Conservation (phyloP, 768 basidiomycete species). For the Collybiopsis confluens region DNA sequence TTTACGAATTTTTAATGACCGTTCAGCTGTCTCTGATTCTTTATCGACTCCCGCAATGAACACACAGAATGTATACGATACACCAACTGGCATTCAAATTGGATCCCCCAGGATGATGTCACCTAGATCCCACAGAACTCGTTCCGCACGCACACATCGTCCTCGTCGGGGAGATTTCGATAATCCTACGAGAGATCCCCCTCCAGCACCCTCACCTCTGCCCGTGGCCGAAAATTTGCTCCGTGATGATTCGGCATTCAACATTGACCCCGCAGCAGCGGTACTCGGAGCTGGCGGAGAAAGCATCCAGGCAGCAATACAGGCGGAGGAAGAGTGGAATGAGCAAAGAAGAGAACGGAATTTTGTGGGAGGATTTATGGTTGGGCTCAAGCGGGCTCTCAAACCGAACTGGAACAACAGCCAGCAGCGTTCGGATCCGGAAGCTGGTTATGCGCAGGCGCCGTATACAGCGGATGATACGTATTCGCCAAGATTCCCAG, state of each 20-base stretch:
- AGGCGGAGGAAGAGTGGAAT: background rate
- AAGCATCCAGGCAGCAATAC: background rate
- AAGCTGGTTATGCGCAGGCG: background rate
- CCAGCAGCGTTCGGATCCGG: conserved; percentile 4
- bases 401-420: background rate
- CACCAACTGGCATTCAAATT: background rate
- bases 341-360: background rate
- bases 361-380: conserved; percentile 4
- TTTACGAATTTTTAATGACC: background rate
- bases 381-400: conserved; percentile 5
- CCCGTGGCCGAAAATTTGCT: background rate
- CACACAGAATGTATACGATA: background rate
- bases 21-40: background rate
- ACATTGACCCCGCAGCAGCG: conserved; percentile 3
- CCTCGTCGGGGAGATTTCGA: background rate
- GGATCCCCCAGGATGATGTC: conserved; percentile 7
- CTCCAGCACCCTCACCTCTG: no score
- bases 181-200: background rate
- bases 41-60: background rate
- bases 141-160: background rate
- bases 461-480: background rate
- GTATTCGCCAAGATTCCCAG: background rate
- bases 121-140: conserved; percentile 5
- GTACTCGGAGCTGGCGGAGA: conserved; percentile 3
- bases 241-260: conserved; percentile 1